These are phyloP conservation scores for Nectriaceae sp. DNA, from an alignment of 2,329 filamentous ascomycete species.

Conservation along the genomic window DNA sequence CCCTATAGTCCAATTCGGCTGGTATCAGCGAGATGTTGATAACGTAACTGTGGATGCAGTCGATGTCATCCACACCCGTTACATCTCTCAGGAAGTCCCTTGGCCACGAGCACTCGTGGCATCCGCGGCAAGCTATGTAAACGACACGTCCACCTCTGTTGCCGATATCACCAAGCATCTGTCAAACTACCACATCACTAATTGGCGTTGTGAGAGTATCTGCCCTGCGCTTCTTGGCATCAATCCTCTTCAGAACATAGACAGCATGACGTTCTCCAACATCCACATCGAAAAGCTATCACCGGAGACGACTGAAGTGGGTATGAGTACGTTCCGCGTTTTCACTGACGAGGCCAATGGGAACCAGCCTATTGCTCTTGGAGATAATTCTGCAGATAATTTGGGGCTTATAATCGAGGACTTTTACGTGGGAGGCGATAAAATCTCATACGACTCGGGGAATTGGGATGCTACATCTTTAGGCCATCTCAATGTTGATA, in stretches of 20 bases:
- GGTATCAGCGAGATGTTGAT: constrained; percentile 30
- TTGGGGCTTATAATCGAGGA: constrained; percentile 16
- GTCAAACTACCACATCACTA: constrained; percentile 15
- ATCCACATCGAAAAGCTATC: constrained; percentile 13
- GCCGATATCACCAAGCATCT: constrained; percentile 12
- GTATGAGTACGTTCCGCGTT: constrained; percentile 11
- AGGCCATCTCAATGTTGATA: constrained; percentile 14
- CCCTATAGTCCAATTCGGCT: constrained; percentile 38
- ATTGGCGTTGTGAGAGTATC: constrained; percentile 20
- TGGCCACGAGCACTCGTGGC: constrained; percentile 13
- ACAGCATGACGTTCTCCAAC: constrained; percentile 13
- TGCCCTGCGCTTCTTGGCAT: constrained; percentile 18
- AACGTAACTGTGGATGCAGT: constrained; percentile 30
- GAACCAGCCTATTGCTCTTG: constrained; percentile 10
- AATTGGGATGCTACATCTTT: constrained; percentile 12
- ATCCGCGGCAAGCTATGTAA: constrained; percentile 13
- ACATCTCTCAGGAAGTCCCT: constrained; percentile 1
- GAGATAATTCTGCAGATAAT: constrained; percentile 9
- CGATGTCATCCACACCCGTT: constrained; percentile 28
- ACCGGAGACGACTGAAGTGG: constrained; percentile 3
- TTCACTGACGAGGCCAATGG: constrained; percentile 12
- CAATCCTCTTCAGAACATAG: constrained; percentile 17
- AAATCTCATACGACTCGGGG: constrained; percentile 11
- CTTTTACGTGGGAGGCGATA: constrained; percentile 15
- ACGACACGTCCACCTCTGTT: constrained; percentile 8